phyloP scores from a whole-genome alignment of 768 basidiomycete genomes.

The Lepiota brunneoincarnata region DNA sequence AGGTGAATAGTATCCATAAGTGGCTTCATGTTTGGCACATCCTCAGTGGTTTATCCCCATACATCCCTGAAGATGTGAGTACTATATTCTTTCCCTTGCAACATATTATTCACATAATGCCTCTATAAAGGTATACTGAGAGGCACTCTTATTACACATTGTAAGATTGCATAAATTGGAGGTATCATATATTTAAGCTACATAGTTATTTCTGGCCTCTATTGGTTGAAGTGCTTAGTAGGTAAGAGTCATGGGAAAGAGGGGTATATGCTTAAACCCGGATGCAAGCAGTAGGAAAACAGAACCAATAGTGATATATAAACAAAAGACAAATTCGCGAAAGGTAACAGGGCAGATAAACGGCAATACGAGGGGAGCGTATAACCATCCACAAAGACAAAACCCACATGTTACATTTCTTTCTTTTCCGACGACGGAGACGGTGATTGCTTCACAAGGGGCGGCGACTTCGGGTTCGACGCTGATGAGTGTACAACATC shows the following conservation, averaged over 20 bases:
- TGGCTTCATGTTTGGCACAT: too few species aligned
- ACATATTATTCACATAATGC: too few species aligned
- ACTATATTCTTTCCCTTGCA: too few species aligned
- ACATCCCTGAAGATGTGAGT: too few species aligned
- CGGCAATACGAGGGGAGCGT: conserved; percentile 7
- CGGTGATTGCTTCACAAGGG: conserved; percentile 49
- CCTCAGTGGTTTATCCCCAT: too few species aligned
- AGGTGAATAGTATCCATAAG: too few species aligned
- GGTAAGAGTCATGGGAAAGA: neutral
- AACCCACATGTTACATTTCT: conserved; percentile 17
- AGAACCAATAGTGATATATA: conserved; percentile 1
- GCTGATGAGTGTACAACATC: conserved; percentile 42
- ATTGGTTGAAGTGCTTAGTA: conserved; percentile 3
- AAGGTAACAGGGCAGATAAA: conserved; percentile 17
- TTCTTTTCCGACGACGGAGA: conserved; percentile 53
- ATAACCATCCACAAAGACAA: conserved; percentile 8
- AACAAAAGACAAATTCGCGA: neutral
- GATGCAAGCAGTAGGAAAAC: conserved; percentile 1
- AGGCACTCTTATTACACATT: too few species aligned
- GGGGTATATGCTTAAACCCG: neutral
- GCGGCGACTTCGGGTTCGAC: conserved; percentile 46
- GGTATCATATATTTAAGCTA: conserved; percentile 11
- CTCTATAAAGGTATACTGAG: too few species aligned
- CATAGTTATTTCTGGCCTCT: conserved; percentile 3
- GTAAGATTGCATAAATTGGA: neutral